Evolutionary conservation across 2,329 filamentous ascomycete species (phyloP).

Genomic region (Fusarium devonianum): DNA sequence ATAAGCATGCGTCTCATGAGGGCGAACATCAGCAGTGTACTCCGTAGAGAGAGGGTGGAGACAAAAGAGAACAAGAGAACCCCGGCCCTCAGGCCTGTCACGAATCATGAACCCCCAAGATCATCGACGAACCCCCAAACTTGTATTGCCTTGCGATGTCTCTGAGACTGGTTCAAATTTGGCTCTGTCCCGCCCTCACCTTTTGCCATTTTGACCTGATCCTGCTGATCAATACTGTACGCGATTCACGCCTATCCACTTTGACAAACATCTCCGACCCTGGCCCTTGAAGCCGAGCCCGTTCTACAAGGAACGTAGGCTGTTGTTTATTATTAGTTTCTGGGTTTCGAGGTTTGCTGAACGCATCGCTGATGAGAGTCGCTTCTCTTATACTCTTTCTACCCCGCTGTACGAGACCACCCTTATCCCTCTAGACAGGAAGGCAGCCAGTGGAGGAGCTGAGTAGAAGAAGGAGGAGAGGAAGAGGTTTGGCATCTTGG

Average conservation of each 20-base stretch:
- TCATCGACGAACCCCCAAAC: constrained; percentile 3
- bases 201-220: not conserved
- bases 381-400: constrained; percentile 4
- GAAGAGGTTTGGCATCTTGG: no score
- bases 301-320: no score
- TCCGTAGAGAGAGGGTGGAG: no score
- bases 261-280: constrained; percentile 17
- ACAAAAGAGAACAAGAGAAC: not conserved
- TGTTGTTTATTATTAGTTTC: constrained; percentile 8
- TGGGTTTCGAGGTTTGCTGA: constrained; percentile 11
- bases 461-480: no score
- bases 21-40: no score
- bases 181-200: not conserved
- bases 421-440: no score
- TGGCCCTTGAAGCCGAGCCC: constrained; percentile 9
- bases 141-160: constrained; percentile 4
- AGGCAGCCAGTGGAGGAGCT: no score
- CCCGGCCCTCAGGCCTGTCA: no score
- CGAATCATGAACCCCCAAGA: constrained; percentile 3
- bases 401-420: constrained; percentile 7
- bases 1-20: no score
- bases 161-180: constrained; percentile 1
- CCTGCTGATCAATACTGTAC: constrained; percentile 25
- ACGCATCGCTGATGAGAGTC: not conserved
- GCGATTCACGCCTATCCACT: constrained; percentile 9